Conservation (phyloP, 169 alveolate species). For the Amoebophrya sp. region DNA sequence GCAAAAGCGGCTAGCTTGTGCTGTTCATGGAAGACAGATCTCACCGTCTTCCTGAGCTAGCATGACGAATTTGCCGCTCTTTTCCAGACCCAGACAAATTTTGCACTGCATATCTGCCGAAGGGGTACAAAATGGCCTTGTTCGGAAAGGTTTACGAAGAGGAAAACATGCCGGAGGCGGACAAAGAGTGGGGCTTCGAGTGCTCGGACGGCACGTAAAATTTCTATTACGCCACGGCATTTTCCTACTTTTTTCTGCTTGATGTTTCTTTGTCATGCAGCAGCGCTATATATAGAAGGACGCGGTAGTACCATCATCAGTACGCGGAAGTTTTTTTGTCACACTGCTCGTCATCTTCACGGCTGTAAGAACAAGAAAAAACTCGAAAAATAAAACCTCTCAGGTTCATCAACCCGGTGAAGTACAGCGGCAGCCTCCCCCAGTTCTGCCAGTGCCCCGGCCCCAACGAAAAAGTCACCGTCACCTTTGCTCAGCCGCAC, state of each 20-base stretch:
- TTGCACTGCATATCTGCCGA: not conserved
- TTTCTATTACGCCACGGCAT: too few species aligned
- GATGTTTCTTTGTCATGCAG: too few species aligned
- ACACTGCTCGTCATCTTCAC: not conserved
- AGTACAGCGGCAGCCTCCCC: not conserved
- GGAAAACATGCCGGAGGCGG: not conserved
- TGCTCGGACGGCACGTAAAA: not conserved
- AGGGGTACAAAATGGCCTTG: not conserved
- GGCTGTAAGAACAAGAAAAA: not conserved
- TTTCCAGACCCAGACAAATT: too few species aligned
- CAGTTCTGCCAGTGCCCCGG: not conserved
- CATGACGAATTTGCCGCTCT: too few species aligned
- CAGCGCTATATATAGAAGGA: too few species aligned
- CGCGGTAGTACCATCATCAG: too few species aligned
- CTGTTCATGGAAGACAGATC: too few species aligned
- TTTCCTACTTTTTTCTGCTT: not conserved
- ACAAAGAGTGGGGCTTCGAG: not conserved
- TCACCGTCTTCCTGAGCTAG: too few species aligned
- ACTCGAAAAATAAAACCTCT: not conserved
- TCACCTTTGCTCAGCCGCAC: not conserved
- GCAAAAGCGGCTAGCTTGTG: too few species aligned
- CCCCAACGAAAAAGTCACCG: not conserved
- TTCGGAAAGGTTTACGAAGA: not conserved
- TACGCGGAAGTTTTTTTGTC: not conserved
- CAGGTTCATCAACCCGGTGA: not conserved